phyloP scores from a whole-genome alignment of 768 basidiomycete species.

The Termitomyces heimii region DNA sequence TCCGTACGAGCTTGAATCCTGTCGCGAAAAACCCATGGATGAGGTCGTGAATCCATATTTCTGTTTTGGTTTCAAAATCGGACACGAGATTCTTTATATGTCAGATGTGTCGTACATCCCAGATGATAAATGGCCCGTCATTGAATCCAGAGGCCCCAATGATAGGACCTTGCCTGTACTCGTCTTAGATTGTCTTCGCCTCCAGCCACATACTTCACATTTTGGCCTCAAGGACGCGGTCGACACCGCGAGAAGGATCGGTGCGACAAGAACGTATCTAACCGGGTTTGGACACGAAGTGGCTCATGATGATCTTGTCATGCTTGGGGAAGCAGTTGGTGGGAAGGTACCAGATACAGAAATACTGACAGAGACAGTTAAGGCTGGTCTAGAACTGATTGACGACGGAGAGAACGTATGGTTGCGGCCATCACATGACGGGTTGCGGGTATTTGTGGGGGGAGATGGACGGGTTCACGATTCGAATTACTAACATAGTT shows the following conservation, averaged over 20 bases:
- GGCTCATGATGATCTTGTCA: constrained; percentile 70
- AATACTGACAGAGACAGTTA: constrained; percentile 26
- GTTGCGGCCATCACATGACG: constrained; percentile 74
- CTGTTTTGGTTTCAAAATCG: constrained; percentile 66
- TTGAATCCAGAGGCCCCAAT: constrained; percentile 21
- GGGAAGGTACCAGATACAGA: constrained; percentile 25
- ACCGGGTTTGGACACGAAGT: constrained; percentile 76
- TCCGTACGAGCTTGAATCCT: constrained; percentile 11
- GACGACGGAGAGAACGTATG: constrained; percentile 43
- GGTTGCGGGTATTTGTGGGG: constrained; percentile 50
- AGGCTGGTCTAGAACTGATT: constrained; percentile 39
- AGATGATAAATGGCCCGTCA: constrained; percentile 56
- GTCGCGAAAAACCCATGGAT: constrained; percentile 12
- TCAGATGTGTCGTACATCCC: constrained; percentile 83
- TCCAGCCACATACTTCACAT: constrained; percentile 69
- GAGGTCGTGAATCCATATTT: constrained; percentile 49
- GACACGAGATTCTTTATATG: constrained; percentile 66
- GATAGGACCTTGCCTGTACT: constrained; percentile 42
- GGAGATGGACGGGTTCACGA: constrained; percentile 39
- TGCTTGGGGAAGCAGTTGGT: constrained; percentile 49
- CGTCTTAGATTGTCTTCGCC: constrained; percentile 72
- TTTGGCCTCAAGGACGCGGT: constrained; percentile 67
- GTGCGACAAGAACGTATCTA: constrained; percentile 61
- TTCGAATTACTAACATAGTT: constrained; percentile 34
- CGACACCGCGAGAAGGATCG: constrained; percentile 45